These are phyloP conservation scores for Silene coronaria DNA, from an alignment of 179 eudicot species.

Conservation along the genomic window DNA sequence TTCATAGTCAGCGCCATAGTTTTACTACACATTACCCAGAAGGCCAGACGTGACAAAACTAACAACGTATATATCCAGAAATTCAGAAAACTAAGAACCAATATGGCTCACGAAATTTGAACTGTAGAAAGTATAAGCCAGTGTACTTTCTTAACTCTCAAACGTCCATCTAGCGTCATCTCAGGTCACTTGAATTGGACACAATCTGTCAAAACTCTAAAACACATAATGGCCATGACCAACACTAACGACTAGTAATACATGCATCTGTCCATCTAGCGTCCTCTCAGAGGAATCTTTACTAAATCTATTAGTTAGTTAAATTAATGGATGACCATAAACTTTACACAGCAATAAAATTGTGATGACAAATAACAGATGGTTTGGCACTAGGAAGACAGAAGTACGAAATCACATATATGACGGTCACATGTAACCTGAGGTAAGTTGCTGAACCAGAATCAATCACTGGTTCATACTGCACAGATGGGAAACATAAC, in stretches of 20 bases:
- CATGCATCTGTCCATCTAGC: not conserved
- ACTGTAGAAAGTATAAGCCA: too few species aligned
- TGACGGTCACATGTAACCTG: not conserved
- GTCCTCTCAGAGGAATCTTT: not conserved
- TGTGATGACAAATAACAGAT: not conserved
- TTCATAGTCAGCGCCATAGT: not conserved
- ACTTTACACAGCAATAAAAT: not conserved
- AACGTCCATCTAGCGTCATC: too few species aligned
- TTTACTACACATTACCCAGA: not conserved
- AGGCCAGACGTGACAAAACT: not conserved
- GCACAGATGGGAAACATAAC: not conserved
- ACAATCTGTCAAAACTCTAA: too few species aligned
- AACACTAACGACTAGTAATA: too few species aligned
- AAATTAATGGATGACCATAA: not conserved
- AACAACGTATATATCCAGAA: too few species aligned
- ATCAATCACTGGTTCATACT: not conserved
- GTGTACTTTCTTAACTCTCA: not conserved
- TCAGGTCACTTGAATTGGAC: too few species aligned
- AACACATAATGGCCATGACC: too few species aligned
- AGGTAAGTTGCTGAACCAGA: slow-evolving; percentile 5
- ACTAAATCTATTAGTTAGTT: not conserved
- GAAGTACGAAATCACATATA: not conserved
- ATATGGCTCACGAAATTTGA: too few species aligned
- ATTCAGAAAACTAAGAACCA: too few species aligned
- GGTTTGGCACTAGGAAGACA: slow-evolving; percentile 7